Evolutionary conservation across 2,329 filamentous ascomycete species (phyloP), one percentile per base, ranked within the genome.

Genomic region (Magnaporthiopsis rhizophila): DNA sequence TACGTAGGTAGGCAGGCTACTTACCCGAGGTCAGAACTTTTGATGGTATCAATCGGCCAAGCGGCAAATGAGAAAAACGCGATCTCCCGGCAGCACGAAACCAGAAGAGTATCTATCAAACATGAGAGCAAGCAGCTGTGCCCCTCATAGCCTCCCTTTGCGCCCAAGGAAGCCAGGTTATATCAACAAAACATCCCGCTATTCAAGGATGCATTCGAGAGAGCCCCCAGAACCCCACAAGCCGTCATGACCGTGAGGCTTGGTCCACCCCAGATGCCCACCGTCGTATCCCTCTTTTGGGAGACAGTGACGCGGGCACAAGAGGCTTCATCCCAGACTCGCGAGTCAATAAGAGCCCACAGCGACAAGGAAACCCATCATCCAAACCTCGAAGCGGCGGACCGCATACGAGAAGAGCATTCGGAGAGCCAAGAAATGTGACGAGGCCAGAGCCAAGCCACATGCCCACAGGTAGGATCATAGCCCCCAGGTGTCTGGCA

Each of bases 401-500:
- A 61, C 34, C 59, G 59, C 59, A 36, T 61, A 30, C 50, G 58
- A 59, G 62, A 24, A 71, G 71, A 74, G 72, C 72, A 65, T 56
- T 62, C 56, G 53, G 30, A 59, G 30, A 63, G 62, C 62, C 62
- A 59, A 36, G 34, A 34, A 61, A 61, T 28, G 34, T 26, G 59
- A 38, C 59, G 26, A 34, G 9, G 34, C 24, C 28, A n/a, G 26
- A 66, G 59, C 70, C 63, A 67, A 65, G 65, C 66, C 67, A 74
- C 70, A 53, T 53, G 45, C 73, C 70, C 72, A 72, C 71, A 68
- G 69, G 69, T 67, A 71, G 68, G 68, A 70, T 70, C 69, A 79
- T 53, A 81, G 80, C 82, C 82, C 81, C 78, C 81, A 82, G 81
- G 81, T 83, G 75, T 78, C 81, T 81, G 78, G 76, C 72, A 76